Evolutionary conservation across 1,139 yeast species (phyloP).

Genomic region (Candida sp.): DNA sequence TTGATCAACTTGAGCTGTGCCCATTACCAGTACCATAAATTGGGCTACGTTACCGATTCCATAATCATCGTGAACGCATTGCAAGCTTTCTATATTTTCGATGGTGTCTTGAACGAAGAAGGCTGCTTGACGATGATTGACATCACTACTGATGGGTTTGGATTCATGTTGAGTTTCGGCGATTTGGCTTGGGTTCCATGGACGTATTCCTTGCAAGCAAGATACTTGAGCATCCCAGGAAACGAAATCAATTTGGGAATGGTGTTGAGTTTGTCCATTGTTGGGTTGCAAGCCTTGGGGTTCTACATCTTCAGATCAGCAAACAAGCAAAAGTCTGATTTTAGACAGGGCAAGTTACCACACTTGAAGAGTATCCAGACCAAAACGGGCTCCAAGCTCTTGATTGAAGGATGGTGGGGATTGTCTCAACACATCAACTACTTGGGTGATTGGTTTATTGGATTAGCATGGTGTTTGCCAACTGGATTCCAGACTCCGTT

Average conservation of each 20-base stretch:
- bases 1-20: slow-evolving; percentile 78
- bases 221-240: slow-evolving; percentile 66
- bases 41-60: slow-evolving; percentile 73
- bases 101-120: slow-evolving; percentile 91
- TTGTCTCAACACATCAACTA: slow-evolving; percentile 91
- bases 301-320: slow-evolving; percentile 84
- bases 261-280: slow-evolving; percentile 34
- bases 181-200: slow-evolving; percentile 96
- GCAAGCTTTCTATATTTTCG: slow-evolving; percentile 85
- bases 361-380: slow-evolving; percentile 71
- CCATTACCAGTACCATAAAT: slow-evolving; percentile 73
- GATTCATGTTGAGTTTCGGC: slow-evolving; percentile 95
- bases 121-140: slow-evolving; percentile 96
- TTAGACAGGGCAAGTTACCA: slow-evolving; percentile 76
- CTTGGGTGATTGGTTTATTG: slow-evolving; percentile 94
- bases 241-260: slow-evolving; percentile 64
- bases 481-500: slow-evolving; percentile 84
- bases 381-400: slow-evolving; percentile 75
- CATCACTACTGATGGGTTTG: slow-evolving; percentile 95
- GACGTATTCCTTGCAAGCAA: slow-evolving; percentile 83
- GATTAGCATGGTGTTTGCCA: slow-evolving; percentile 92
- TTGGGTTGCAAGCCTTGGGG: slow-evolving; percentile 58
- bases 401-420: slow-evolving; percentile 98
- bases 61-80: slow-evolving; percentile 68
- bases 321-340: slow-evolving; percentile 83